Base-by-base conservation (phyloP, 2,329 filamentous ascomycete species). In the Endothia cerciana region DNA sequence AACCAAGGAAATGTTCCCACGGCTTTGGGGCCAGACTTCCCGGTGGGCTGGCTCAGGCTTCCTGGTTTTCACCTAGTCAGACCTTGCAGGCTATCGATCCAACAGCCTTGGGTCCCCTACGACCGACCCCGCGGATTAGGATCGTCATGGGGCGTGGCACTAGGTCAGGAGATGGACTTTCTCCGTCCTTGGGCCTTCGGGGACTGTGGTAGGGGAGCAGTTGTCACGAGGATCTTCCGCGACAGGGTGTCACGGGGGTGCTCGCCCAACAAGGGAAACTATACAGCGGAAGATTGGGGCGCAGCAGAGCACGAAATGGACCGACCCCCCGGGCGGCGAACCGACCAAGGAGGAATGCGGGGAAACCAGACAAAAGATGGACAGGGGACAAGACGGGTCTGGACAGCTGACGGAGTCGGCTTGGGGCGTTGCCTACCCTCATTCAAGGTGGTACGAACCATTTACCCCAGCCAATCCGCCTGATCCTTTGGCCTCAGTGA, bases 381-480 rank as follows among this genome's bases (percentile, higher is more conserved):
- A 30, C 28, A 4, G 15, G 51, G 19, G 30, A 30, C 30, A 55
- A 36, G 51, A 36, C 19, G 51, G 51, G 30, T 36, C 17, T 36
- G 30, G 10, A 22, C 51, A 55, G 51, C 51, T 55, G 51, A 36
- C 30, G 51, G 19, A n/a, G 30, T 33, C 5, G 51, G 28, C 51
- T 55, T 13, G 7, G 41, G 41, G 41, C 1, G 19, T 55, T n/a
- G 7, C 10, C 51, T 36, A 5, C 19, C 51, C 10, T 30, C 51
- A 36, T 25, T 19, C 28, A 22, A 10, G 49, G 51, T 36, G 28
- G 28, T 19, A 11, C 13, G 17, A n/a, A n/a, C 13, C 30, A 51
- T 51, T 28, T 28, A 51, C 17, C 22, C 51, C 51, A 22, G 51
- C 51, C 30, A n/a, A 55, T 55, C 51, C 51, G 30, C 28, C 30